These are phyloP conservation scores for Solanum pinnatisectum DNA, from an alignment of 257 asterid species.

Conservation along the genomic window DNA sequence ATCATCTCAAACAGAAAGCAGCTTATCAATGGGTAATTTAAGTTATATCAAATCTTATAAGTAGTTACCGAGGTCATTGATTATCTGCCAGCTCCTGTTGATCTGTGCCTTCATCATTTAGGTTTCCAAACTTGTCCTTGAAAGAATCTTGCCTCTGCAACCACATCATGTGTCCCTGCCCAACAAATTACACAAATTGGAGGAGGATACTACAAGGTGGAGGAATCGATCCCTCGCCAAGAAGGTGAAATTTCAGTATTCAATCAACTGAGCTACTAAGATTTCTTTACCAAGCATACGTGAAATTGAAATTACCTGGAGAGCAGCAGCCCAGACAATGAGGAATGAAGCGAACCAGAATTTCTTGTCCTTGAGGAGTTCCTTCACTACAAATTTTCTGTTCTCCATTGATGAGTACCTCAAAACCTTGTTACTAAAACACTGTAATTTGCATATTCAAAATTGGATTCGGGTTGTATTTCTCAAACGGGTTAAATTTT, in stretches of 20 bases:
- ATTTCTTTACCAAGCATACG: not conserved
- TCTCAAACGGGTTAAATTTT: not conserved
- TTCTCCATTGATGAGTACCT: slow-evolving; percentile 24
- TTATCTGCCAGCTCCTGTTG: not conserved
- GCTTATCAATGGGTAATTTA: no score
- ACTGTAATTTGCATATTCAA: not conserved
- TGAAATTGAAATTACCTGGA: slow-evolving; percentile 45
- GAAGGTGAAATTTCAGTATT: not conserved
- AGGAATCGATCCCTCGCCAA: not conserved
- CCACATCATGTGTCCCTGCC: slow-evolving; percentile 93
- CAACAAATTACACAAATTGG: not conserved
- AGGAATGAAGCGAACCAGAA: slow-evolving; percentile 77
- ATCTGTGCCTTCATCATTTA: slow-evolving; percentile 11
- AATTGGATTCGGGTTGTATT: not conserved
- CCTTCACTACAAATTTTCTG: slow-evolving; percentile 34
- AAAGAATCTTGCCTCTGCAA: slow-evolving; percentile 73
- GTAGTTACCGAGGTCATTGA: not conserved
- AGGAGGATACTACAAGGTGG: not conserved
- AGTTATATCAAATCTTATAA: not conserved
- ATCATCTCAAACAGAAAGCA: no score
- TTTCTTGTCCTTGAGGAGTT: slow-evolving; percentile 55
- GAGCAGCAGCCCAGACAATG: slow-evolving; percentile 75
- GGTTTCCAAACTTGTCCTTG: slow-evolving; percentile 57
- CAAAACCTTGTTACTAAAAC: not conserved
- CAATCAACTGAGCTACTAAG: not conserved